Conservation (phyloP, 805 yeast genomes). For the Lipomyces japonicus region DNA sequence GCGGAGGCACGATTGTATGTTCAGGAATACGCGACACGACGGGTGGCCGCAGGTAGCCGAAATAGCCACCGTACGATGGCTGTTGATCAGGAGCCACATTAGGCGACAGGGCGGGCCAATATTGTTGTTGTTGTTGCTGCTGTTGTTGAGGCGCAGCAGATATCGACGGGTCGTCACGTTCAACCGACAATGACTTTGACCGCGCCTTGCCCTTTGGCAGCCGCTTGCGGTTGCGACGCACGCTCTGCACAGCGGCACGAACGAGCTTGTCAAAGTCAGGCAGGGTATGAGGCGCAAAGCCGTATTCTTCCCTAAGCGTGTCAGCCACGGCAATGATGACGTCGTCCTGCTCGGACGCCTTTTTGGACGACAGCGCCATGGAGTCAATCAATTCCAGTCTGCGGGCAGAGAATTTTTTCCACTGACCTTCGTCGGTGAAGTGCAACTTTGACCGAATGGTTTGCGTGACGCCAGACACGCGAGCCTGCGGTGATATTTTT, state of each 20-base stretch:
- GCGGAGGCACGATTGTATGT: background rate
- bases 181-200: conserved; percentile 14
- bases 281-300: conserved; percentile 54
- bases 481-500: conserved; percentile 5
- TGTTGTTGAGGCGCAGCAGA: background rate
- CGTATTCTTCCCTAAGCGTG: conserved; percentile 71
- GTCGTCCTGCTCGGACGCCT: conserved; percentile 90
- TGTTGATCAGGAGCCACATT: background rate
- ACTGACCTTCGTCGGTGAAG: conserved; percentile 73
- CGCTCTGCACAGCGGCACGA: conserved; percentile 90
- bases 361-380: conserved; percentile 55
- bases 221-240: conserved; percentile 78
- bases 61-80: background rate
- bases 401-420: conserved; percentile 91
- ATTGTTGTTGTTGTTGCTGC: background rate
- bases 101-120: background rate
- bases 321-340: conserved; percentile 76
- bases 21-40: background rate
- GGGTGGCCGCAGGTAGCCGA: background rate
- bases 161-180: conserved; percentile 4
- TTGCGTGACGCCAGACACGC: conserved; percentile 49
- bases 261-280: conserved; percentile 85
- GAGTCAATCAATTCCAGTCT: conserved; percentile 84
- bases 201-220: conserved; percentile 41
- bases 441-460: conserved; percentile 58